Evolutionary conservation across 345 rosid genomes (phyloP), one percentile per base, ranked within the genome.

Genomic region (Salix dunnii): DNA sequence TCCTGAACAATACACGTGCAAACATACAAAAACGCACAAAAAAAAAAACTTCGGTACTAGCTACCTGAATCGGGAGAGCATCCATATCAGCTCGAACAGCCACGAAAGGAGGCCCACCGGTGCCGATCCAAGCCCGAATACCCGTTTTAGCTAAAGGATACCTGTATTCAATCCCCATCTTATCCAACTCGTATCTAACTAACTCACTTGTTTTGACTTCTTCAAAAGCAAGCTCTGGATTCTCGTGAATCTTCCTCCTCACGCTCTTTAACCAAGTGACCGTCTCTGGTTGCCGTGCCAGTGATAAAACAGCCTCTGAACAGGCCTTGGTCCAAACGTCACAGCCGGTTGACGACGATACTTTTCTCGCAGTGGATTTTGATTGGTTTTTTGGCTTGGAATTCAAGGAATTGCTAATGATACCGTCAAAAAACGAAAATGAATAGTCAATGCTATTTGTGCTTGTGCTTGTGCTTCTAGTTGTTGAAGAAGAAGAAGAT

Each of bases 271-370:
- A 69, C 17, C 66, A 79, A 35, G 60, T 67, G 7, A 85, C 93
- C 71, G 80, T 86, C 76, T 88, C 90, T 2, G 86, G 85, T 13
- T 42, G 25, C 74, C 74, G 49, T 6, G 91, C 87, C 18, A 87
- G 71, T 67, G 20, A 71, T 62, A 89, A 25, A n/a, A 84, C 83
- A 62, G 68, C 76, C 25, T 84, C 81, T 11, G 88, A 86, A 55
- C 88, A 84, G 27, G 64, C 40, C 46, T 43, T 33, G n/a, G 61
- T 76, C 89, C 87, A 87, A 13, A 51, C 70, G 1, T 74, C 46
- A 43, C 85, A 82, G 43, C 58, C 68, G 33, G 80, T 14, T 2
- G 51, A 12, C 25, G 74, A 62, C 48, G 35, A 16, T 4, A 2
- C 46, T 42, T 55, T 49, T 25, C 21, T n/a, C 10, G 40, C 17